phyloP scores from a whole-genome alignment of 1,139 yeast species.

The Spathaspora sp. region DNA sequence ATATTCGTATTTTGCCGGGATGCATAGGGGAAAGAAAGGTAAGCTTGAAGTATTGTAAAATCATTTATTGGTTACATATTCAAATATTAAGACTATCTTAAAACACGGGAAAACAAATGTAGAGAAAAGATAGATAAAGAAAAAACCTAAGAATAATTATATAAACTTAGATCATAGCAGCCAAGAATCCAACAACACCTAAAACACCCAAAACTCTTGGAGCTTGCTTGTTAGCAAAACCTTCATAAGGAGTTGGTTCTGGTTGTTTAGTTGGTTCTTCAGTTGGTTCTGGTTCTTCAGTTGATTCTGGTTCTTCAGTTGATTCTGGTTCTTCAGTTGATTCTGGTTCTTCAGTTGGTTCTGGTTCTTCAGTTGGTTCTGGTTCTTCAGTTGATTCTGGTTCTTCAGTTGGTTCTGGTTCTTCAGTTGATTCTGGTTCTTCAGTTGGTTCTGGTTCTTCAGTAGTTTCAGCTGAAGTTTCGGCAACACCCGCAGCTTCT shows the following conservation, averaged over 20 bases:
- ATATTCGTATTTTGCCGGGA: too few relatives aligned
- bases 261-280: slow-evolving; percentile 7
- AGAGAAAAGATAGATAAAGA: not conserved
- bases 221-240: not conserved
- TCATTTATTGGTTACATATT: too few relatives aligned
- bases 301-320: not conserved
- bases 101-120: too few relatives aligned
- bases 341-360: not conserved
- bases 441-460: not conserved
- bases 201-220: not conserved
- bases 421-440: slow-evolving; percentile 4
- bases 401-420: not conserved
- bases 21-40: not conserved
- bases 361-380: not conserved
- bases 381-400: not conserved
- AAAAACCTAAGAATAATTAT: too few relatives aligned
- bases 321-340: not conserved
- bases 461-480: slow-evolving; percentile 8
- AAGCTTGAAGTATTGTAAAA: too few relatives aligned
- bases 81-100: too few relatives aligned
- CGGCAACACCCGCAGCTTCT: slow-evolving; percentile 22
- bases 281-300: slow-evolving; percentile 13
- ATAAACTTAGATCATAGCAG: not conserved
- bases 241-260: not conserved
- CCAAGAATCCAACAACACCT: not conserved